phyloP scores from a whole-genome alignment of 495 filamentous ascomycete species.

The Rhypophila decipiens region DNA sequence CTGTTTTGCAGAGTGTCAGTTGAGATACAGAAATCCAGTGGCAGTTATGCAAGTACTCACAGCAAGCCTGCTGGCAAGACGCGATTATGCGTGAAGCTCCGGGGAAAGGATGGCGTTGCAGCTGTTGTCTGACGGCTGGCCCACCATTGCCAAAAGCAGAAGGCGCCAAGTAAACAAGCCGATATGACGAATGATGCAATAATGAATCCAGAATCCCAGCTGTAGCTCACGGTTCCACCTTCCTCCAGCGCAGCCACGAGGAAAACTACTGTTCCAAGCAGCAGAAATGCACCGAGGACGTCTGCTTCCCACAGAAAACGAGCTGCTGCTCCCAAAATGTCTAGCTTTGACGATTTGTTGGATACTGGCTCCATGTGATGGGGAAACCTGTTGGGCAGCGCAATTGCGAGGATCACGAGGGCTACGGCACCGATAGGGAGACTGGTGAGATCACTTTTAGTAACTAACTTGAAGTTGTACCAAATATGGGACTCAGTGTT shows the following conservation, averaged over 20 bases:
- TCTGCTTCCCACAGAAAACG: slow-evolving; percentile 13
- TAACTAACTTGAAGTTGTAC: no score
- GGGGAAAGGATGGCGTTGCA: background rate
- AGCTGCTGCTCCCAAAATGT: background rate
- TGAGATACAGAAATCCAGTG: background rate
- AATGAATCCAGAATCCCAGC: slow-evolving; percentile 40
- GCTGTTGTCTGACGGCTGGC: background rate
- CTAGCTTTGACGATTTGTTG: background rate
- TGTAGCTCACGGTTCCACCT: slow-evolving; percentile 43
- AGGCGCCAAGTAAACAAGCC: slow-evolving; percentile 42
- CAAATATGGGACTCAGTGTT: no score
- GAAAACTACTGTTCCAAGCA: slow-evolving; percentile 7
- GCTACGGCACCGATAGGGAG: background rate
- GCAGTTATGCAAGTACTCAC: background rate
- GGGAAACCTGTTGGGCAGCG: slow-evolving; percentile 1
- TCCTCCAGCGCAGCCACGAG: slow-evolving; percentile 47
- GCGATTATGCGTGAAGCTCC: background rate
- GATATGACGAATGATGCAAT: slow-evolving; percentile 45
- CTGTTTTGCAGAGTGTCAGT: background rate
- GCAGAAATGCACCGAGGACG: slow-evolving; percentile 28
- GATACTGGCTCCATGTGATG: background rate
- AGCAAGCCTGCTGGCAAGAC: background rate
- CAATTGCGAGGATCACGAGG: background rate
- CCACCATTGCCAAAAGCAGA: slow-evolving; percentile 12
- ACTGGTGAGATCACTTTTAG: slow-evolving; percentile 9